Evolutionary conservation across 768 basidiomycete genomes (phyloP), one percentile per base, ranked within the genome.

Genomic region (Macrocybe gigantea): DNA sequence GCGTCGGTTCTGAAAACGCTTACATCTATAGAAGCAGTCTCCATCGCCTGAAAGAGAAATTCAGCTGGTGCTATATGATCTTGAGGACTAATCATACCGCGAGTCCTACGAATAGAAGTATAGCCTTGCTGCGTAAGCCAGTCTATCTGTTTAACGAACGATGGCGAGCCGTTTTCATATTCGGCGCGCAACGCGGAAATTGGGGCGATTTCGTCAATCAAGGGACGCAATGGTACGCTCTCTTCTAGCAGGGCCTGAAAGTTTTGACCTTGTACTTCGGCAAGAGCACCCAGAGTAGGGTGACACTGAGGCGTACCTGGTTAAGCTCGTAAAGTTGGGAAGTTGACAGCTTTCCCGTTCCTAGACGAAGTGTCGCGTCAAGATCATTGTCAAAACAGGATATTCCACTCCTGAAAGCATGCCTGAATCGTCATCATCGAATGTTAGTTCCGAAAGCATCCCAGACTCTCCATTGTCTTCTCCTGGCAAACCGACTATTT

Each of bases 21-120:
- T 61, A 89, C 89, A 85, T 74, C 93, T 75, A 63, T 94, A 96
- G 64, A 94, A 95, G 61, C 93, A 95, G 62, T 89, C 88, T 0
- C 93, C 92, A 55, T 89, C 93, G 30, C 93, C 90, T 81, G n/a
- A 4, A 41, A 7, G 10, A 34, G 15, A 8, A 38, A 14, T 11
- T 50, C 11, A 37, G 41, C 36, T 9, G 48, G 37, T 45, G 29
- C 48, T 32, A 13, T 33, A 15, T 38, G 39, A 30, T 31, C 6
- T 22, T 15, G 14, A 37, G 37, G 38, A 44, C 35, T 41, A 33
- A 60, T 46, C 71, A 44, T 67, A 68, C 93, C 92, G 66, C 83
- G 76, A 0, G 86, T 79, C 46, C 90, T 71, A 58, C 90, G 75
- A 38, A 95, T 71, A 8, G 67, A 70, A 33, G 68, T 68, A 67